Base-by-base conservation (phyloP, 1,139 yeast genomes). In the Citeromyces siamensis region DNA sequence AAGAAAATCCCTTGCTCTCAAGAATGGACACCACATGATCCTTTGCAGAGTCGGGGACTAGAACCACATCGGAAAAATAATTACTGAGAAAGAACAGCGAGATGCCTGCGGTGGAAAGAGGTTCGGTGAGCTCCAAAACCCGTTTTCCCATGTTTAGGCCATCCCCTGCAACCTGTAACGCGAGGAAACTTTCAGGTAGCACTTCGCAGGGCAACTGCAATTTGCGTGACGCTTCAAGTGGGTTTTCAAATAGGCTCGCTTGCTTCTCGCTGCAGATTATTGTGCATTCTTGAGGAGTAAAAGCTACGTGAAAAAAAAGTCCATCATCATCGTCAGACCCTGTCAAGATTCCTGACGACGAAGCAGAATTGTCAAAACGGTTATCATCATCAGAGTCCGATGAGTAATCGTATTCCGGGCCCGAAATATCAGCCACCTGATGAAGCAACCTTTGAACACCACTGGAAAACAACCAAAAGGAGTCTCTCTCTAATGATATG, bases 21-120 rank as follows among this genome's bases (percentile, higher is more conserved):
- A 75, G 51, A 5, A 72, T 64, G 21, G 49, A 48, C 3, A 68
- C 51, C 0, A 74, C 81, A 39, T 61, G 60, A 2, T 59, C 61
- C 42, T 64, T 64, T 8, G 62, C 60, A 4, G 53, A 46, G 32
- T 50, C 52, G 0, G 86, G 85, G 13, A 77, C 66, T 31, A 78
- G 58, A n/a, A 78, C 80, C 36, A 74, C 71, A 52, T 78, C 82
- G 37, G 77, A 68, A 47, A 74, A 76, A 54, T 78, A 80, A 32
- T 79, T 74, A 10, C 79, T 70, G 32, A 78, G 54, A 53, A 77
- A 78, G 49, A 75, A 76, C 23, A 78, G 59, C 3, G 84, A 65
- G 26, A 78, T 73, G 12, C 64, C 64, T 37, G 75, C 73, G 28
- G 64, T 62, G 0, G 81, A 68, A 16, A 78, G 56, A 3, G 86